Percentiles rank a stretch among this genome's conserved stretches.
Conservation (phyloP, 2,329 filamentous ascomycete species). For the Phaeomoniella chlamydospora region DNA sequence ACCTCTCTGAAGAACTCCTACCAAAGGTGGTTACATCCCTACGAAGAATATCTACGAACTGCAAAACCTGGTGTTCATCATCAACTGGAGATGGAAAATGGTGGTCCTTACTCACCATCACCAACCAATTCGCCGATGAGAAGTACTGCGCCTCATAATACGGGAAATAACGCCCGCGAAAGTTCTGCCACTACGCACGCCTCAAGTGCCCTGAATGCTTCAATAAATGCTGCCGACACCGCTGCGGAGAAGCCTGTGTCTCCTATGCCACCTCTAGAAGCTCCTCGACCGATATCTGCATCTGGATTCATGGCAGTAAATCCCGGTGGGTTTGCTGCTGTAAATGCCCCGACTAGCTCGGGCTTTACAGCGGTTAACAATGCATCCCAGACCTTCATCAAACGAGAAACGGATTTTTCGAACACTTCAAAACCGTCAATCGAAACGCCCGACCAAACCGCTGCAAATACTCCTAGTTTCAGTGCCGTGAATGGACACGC, state of each 20-base stretch:
- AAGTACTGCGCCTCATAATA: conserved; percentile 27
- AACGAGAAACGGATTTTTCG: conserved; percentile 35
- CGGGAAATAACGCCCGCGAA: conserved; percentile 34
- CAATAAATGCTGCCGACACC: conserved; percentile 23
- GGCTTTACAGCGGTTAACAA: conserved; percentile 28
- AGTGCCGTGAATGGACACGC: conserved; percentile 42
- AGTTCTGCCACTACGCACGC: conserved; percentile 54
- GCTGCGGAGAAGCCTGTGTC: conserved; percentile 18
- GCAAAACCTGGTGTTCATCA: conserved; percentile 96
- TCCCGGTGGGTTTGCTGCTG: conserved; percentile 41
- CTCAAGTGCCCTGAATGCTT: conserved; percentile 41
- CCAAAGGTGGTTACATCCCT: conserved; percentile 90
- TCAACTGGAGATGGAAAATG: conserved; percentile 83
- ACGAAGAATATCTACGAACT: conserved; percentile 82
- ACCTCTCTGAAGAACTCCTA: conserved; percentile 98
- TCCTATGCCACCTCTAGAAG: conserved; percentile 17
- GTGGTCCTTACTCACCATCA: conserved; percentile 71
- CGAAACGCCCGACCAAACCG: conserved; percentile 15
- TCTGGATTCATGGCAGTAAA: conserved; percentile 63
- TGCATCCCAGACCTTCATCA: conserved; percentile 18
- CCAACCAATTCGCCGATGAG: conserved; percentile 63
- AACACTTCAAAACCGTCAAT: background rate
- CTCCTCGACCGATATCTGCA: conserved; percentile 21
- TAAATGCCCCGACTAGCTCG: conserved; percentile 36
- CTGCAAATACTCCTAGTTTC: conserved; percentile 45